These are phyloP conservation scores for Malassezia vespertilionis DNA, from an alignment of 1,284 basidiomycete genomes.

Conservation along the genomic window DNA sequence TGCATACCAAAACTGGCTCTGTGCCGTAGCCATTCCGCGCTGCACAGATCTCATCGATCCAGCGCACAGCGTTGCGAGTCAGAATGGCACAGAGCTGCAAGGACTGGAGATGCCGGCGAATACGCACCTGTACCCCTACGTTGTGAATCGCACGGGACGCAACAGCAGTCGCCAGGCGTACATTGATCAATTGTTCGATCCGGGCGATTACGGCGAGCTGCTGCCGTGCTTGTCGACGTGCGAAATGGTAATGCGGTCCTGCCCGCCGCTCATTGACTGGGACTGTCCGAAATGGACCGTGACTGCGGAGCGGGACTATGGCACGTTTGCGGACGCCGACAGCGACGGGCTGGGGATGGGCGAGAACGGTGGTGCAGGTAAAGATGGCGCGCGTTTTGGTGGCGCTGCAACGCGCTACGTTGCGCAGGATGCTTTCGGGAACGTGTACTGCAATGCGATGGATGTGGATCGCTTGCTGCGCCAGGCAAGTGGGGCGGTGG, in stretches of 20 bases:
- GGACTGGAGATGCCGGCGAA: slow-evolving; percentile 31
- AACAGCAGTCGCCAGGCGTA: slow-evolving; percentile 32
- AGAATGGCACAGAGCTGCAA: slow-evolving; percentile 27
- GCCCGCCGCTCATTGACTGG: slow-evolving; percentile 41
- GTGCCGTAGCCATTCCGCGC: slow-evolving; percentile 48
- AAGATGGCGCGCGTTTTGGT: slow-evolving; percentile 33
- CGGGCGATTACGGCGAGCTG: slow-evolving; percentile 40
- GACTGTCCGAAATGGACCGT: slow-evolving; percentile 41
- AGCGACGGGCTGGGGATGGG: slow-evolving; percentile 29
- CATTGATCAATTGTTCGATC: slow-evolving; percentile 28
- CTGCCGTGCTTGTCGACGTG: slow-evolving; percentile 43
- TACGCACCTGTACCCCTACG: slow-evolving; percentile 33
- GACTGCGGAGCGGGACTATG: slow-evolving; percentile 41
- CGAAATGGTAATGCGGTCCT: slow-evolving; percentile 36
- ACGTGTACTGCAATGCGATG: slow-evolving; percentile 41
- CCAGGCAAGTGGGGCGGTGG: neutral
- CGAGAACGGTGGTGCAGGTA: slow-evolving; percentile 36
- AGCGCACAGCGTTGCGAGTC: slow-evolving; percentile 26
- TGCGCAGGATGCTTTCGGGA: slow-evolving; percentile 42
- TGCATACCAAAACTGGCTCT: slow-evolving; percentile 48
- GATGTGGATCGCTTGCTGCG: slow-evolving; percentile 35
- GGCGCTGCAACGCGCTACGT: slow-evolving; percentile 33
- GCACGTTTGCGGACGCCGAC: slow-evolving; percentile 43
- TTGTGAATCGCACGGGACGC: slow-evolving; percentile 30
- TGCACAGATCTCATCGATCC: slow-evolving; percentile 45